These are phyloP conservation scores for Xylaria nigripes DNA, from an alignment of 495 filamentous ascomycete genomes.

Conservation along the genomic window DNA sequence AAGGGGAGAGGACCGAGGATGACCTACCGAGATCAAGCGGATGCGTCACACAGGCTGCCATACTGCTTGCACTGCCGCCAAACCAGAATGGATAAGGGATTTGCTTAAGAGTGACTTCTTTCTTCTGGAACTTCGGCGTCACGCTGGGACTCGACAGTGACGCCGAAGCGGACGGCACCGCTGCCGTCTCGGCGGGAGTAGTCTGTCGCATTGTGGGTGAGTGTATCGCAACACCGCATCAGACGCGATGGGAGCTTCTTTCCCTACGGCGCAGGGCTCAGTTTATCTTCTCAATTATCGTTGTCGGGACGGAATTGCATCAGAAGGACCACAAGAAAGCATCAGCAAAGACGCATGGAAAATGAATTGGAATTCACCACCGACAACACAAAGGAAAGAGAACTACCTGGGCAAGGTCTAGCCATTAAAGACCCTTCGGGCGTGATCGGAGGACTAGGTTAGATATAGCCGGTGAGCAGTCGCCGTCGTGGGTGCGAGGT, in stretches of 20 bases:
- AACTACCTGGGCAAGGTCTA: slow-evolving; percentile 5
- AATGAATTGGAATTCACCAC: background rate
- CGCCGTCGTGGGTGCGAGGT: background rate
- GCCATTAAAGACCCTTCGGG: slow-evolving; percentile 16
- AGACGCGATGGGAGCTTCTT: background rate
- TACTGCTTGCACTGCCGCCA: slow-evolving; percentile 81
- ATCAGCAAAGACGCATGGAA: background rate
- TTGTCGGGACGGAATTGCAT: background rate
- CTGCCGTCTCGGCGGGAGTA: slow-evolving; percentile 13
- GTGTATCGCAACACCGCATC: slow-evolving; percentile 8
- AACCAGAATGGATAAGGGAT: slow-evolving; percentile 87
- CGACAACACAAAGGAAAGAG: no score
- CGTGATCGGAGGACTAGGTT: background rate
- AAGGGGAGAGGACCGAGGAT: slow-evolving; percentile 18
- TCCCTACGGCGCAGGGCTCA: background rate
- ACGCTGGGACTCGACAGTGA: slow-evolving; percentile 4
- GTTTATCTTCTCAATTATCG: background rate
- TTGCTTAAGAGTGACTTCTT: slow-evolving; percentile 21
- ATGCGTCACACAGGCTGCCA: slow-evolving; percentile 85
- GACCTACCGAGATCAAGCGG: slow-evolving; percentile 76
- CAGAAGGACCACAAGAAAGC: background rate
- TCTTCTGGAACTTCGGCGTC: slow-evolving; percentile 23
- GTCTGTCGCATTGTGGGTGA: slow-evolving; percentile 10
- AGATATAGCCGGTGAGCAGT: background rate
- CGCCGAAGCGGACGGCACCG: slow-evolving; percentile 1